Base-by-base conservation (phyloP, 768 basidiomycete genomes). In the Leccinum rimulosum region DNA sequence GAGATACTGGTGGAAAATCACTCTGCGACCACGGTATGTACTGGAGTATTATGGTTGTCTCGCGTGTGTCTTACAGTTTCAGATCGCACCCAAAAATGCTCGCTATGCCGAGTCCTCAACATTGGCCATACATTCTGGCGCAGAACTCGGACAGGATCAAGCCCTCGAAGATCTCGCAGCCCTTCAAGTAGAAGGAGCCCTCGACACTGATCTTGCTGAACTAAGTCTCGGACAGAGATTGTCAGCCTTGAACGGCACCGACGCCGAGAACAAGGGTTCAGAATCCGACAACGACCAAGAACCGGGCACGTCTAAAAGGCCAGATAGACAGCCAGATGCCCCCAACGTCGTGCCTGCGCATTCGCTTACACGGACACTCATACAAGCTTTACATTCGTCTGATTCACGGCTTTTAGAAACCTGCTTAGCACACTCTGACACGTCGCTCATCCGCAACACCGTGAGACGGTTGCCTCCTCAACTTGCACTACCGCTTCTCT, bases 311-410 rank as follows among this genome's bases (percentile, higher is more conserved):
- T 60, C 64, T 53, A 63, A 66, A 25, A 62, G 38, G 49, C 51
- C 54, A 10, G 22, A 64, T 56, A 68, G 52, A 58, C 57, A 57
- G 30, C 64, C 57, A 52, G 68, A 55, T 22, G 75, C 77, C 12
- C 68, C 70, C 8, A 68, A 78, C n/a, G 73, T 80, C 43, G 78
- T 86, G 19, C 91, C 95, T 38, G 86, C 93, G 1, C 86, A 88
- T 63, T 95, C 96, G 0, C 82, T 98, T 59, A 93, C 96, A 28
- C 88, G 94, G 56, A 95, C 96, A 28, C 81, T 99, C 52, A 91
- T 96, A 58, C 97, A 99, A 76, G 96, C 97, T 0, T 76, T 99
- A 28, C 97, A 99, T 72, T 98, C 97, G 1, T 88, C 91, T 19
- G 97, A 99, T 77, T 83, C 90, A 3, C 84, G 85, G 10, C 77